phyloP scores from a whole-genome alignment of 108 stramenopile genomes.

The Pseudonitzschia delicatissima region DNA sequence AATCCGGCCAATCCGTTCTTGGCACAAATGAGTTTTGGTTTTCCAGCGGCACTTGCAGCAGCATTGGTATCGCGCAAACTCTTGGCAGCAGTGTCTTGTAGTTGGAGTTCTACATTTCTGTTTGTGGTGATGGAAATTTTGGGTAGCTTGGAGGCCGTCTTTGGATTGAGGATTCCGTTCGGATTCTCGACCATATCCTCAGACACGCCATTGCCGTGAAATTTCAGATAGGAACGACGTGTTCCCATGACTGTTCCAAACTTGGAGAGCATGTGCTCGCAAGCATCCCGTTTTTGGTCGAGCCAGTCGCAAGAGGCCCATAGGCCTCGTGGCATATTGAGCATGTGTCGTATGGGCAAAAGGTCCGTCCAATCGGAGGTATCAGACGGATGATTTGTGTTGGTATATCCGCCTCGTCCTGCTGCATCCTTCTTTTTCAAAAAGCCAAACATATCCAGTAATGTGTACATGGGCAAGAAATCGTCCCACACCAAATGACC shows the following conservation, averaged over 20 bases:
- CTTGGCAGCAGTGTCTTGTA: background rate
- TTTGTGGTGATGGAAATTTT: background rate
- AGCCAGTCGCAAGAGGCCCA: conserved; percentile 47
- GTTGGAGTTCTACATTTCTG: background rate
- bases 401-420: background rate
- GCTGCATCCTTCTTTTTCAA: background rate
- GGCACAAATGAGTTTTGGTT: conserved; percentile 43
- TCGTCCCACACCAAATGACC: conserved; percentile 53
- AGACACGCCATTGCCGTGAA: background rate
- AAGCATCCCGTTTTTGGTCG: conserved; percentile 9
- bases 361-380: background rate
- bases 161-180: background rate
- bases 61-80: background rate
- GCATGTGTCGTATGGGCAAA: conserved; percentile 27
- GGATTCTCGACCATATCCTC: background rate
- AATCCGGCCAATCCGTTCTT: conserved; percentile 47
- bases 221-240: background rate
- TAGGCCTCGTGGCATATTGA: conserved; percentile 19
- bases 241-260: conserved; percentile 52
- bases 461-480: conserved; percentile 26
- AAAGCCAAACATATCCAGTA: conserved; percentile 44
- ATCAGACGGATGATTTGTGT: too few relatives aligned
- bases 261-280: conserved; percentile 37
- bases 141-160: background rate
- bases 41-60: background rate